A percentile compares a stretch with the other conserved stretches of the same genome.
phyloP scores from a whole-genome alignment of 768 basidiomycete species.

The Lentinula raphanica region DNA sequence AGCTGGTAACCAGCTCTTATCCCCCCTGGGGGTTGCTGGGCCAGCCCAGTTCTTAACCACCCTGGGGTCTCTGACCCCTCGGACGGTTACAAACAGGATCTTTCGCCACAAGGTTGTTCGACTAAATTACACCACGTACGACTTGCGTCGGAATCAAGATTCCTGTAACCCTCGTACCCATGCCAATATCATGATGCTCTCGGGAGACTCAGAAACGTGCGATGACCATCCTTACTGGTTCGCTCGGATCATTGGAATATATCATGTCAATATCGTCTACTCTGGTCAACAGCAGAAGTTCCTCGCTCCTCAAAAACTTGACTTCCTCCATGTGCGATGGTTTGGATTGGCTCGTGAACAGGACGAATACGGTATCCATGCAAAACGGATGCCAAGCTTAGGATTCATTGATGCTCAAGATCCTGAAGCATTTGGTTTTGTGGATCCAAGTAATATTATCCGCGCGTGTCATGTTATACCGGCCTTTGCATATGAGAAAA shows the following conservation, averaged over 20 bases:
- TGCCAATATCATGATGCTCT: constrained; percentile 27
- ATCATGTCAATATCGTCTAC: constrained; percentile 21
- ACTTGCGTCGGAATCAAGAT: constrained; percentile 27
- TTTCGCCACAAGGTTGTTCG: constrained; percentile 25
- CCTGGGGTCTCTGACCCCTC: too few relatives aligned
- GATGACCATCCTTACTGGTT: constrained; percentile 25
- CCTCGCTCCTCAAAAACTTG: constrained; percentile 10
- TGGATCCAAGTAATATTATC: not conserved
- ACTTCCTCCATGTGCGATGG: constrained; percentile 24
- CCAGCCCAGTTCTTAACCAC: too few relatives aligned
- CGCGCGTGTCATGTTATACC: not conserved
- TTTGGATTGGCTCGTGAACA: constrained; percentile 14
- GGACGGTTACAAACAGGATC: too few relatives aligned
- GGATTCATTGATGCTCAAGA: not conserved
- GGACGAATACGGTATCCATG: constrained; percentile 8
- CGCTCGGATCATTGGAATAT: constrained; percentile 23
- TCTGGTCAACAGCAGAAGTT: constrained; percentile 5
- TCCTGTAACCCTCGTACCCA: constrained; percentile 29
- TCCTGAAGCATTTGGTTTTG: not conserved
- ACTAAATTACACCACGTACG: constrained; percentile 33
- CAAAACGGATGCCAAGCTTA: not conserved
- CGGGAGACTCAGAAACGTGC: not conserved
- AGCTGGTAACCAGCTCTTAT: too few relatives aligned
- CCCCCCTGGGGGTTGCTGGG: too few relatives aligned
- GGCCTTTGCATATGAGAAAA: not conserved